Conservation (phyloP, 2,329 filamentous ascomycete genomes). For the Fusarium mundagurra region DNA sequence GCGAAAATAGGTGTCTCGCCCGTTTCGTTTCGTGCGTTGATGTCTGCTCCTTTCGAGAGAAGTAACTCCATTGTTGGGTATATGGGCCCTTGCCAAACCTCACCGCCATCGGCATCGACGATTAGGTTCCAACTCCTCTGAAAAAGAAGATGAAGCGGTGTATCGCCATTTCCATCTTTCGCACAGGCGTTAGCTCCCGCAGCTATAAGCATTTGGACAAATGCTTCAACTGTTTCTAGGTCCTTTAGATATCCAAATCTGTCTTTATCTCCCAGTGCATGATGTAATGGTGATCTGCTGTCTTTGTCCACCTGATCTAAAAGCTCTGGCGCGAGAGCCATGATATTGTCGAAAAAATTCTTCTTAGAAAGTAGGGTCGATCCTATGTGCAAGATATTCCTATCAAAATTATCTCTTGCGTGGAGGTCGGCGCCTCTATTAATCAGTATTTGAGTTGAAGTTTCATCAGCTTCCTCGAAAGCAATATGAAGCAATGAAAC, state of each 20-base stretch:
- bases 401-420: not conserved
- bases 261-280: rapidly evolving
- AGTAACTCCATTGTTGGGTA: not conserved
- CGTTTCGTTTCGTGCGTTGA: not conserved
- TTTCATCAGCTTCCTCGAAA: not conserved
- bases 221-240: not conserved
- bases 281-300: not conserved
- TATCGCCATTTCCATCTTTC: not conserved
- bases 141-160: not conserved
- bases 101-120: not conserved
- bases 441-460: not conserved
- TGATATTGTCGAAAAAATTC: not conserved
- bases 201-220: not conserved
- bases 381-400: not conserved
- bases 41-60: not conserved
- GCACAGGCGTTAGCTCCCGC: not conserved
- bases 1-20: not conserved
- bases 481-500: not conserved
- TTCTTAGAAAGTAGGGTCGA: too few relatives aligned
- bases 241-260: too few relatives aligned
- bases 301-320: not conserved
- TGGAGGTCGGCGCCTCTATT: not conserved
- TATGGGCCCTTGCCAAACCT: not conserved
- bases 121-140: not conserved
- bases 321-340: not conserved